Percentiles rank a stretch among this genome's conserved stretches.
Evolutionary conservation across 108 stramenopile species (phyloP).

Genomic region (Cyclostephanos tholiformis): DNA sequence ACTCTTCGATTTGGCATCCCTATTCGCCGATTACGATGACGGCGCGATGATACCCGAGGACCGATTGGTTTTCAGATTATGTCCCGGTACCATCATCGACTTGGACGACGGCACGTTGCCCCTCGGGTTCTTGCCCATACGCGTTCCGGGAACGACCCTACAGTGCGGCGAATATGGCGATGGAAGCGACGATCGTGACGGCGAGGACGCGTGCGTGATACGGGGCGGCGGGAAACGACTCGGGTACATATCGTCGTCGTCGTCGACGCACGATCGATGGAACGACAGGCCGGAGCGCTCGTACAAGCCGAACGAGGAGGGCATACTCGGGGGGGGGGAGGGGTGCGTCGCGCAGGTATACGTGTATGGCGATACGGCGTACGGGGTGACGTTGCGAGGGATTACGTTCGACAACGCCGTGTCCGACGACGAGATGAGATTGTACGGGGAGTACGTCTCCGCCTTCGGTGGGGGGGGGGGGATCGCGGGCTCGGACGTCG

Average conservation of each 20-base stretch:
- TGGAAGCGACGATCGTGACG: not conserved
- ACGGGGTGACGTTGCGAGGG: conserved; percentile 30
- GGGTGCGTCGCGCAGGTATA: conserved; percentile 33
- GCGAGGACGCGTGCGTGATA: conserved; percentile 1
- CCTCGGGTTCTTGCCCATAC: conserved; percentile 22
- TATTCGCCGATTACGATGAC: conserved; percentile 1
- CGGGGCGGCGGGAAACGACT: conserved; percentile 35
- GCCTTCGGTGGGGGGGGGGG: conserved; percentile 26
- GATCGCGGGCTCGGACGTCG: too few species aligned
- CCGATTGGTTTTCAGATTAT: conserved; percentile 22
- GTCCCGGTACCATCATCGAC: conserved; percentile 31
- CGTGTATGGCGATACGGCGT: conserved; percentile 35
- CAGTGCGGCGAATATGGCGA: conserved; percentile 25
- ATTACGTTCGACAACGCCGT: conserved; percentile 35
- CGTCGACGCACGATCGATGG: conserved; percentile 1
- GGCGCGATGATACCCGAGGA: conserved; percentile 16
- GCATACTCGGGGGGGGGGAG: conserved; percentile 35
- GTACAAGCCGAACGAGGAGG: conserved; percentile 15
- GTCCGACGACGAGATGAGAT: conserved; percentile 16
- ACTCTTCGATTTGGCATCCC: conserved; percentile 27
- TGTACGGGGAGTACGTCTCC: conserved; percentile 18
- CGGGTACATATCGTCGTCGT: not conserved
- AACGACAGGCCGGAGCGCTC: not conserved
- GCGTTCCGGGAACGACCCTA: conserved; percentile 20
- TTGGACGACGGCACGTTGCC: conserved; percentile 30